Conservation (phyloP, 352 stramenopile genomes). For the Pythium aristosporum region DNA sequence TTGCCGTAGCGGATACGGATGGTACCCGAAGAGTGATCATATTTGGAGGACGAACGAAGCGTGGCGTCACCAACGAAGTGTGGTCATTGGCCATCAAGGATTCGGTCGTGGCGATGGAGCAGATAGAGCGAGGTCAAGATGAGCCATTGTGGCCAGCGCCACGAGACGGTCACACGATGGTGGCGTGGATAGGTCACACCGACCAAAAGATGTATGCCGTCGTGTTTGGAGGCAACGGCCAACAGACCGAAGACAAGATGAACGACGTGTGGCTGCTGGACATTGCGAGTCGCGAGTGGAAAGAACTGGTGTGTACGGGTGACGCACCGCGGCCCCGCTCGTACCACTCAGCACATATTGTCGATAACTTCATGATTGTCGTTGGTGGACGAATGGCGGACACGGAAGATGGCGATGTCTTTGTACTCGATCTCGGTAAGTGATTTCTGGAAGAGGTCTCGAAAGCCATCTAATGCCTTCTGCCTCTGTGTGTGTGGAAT, state of each 20-base stretch:
- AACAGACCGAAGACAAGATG: constrained; percentile 64
- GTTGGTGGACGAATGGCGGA: constrained; percentile 54
- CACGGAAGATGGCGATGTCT: constrained; percentile 45
- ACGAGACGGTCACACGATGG: constrained; percentile 69
- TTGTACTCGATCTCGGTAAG: constrained; percentile 50
- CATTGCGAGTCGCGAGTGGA: constrained; percentile 36
- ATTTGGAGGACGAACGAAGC: constrained; percentile 69
- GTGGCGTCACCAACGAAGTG: constrained; percentile 53
- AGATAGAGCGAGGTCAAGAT: neutral
- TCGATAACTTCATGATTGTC: constrained; percentile 56
- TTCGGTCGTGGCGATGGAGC: neutral
- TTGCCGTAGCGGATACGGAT: constrained; percentile 25
- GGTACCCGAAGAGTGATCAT: constrained; percentile 30
- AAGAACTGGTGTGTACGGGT: constrained; percentile 34
- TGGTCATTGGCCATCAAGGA: constrained; percentile 2
- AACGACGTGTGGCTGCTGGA: constrained; percentile 74
- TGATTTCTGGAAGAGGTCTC: neutral
- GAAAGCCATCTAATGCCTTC: neutral
- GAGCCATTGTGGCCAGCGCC: constrained; percentile 35
- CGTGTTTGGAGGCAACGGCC: constrained; percentile 71
- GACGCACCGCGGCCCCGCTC: constrained; percentile 51
- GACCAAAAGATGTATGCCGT: constrained; percentile 26
- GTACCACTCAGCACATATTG: constrained; percentile 61
- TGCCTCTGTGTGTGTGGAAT: neutral
- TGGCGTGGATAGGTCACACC: constrained; percentile 15